These are phyloP conservation scores for Penicillium sp. DNA, from an alignment of 2,329 filamentous ascomycete genomes.

Conservation along the genomic window DNA sequence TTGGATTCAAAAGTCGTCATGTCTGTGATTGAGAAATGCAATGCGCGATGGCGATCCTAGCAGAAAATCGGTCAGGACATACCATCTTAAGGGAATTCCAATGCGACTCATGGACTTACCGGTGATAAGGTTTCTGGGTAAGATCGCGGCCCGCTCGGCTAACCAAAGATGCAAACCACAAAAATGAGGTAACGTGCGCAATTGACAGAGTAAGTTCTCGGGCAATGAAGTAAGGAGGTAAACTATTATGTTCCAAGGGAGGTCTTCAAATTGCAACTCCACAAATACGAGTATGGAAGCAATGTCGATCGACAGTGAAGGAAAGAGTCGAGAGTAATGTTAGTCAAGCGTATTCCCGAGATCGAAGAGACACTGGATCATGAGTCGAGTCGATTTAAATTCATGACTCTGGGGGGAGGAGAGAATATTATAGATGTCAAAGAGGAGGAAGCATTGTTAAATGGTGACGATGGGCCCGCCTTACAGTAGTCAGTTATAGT, in stretches of 20 bases:
- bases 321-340: not conserved
- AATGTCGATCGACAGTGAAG: not conserved
- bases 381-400: not conserved
- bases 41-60: not conserved
- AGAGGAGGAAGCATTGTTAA: constrained; percentile 3
- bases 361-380: not conserved
- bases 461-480: constrained; percentile 10
- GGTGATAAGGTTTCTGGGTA: constrained; percentile 19
- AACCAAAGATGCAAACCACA: constrained; percentile 19
- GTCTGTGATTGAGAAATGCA: not conserved
- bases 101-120: constrained; percentile 12
- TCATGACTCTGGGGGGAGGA: constrained; percentile 4
- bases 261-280: constrained; percentile 9
- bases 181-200: constrained; percentile 19
- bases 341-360: not conserved
- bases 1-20: constrained; percentile 13
- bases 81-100: not conserved
- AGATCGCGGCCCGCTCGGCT: constrained; percentile 25
- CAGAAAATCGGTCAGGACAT: not conserved
- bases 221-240: constrained; percentile 6
- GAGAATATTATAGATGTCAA: constrained; percentile 20
- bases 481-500: constrained; percentile 13
- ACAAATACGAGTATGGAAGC: not conserved
- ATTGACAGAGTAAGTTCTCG: constrained; percentile 1
- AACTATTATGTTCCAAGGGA: constrained; percentile 6